phyloP scores from a whole-genome alignment of 257 asterid species.

The Striga asiatica region DNA sequence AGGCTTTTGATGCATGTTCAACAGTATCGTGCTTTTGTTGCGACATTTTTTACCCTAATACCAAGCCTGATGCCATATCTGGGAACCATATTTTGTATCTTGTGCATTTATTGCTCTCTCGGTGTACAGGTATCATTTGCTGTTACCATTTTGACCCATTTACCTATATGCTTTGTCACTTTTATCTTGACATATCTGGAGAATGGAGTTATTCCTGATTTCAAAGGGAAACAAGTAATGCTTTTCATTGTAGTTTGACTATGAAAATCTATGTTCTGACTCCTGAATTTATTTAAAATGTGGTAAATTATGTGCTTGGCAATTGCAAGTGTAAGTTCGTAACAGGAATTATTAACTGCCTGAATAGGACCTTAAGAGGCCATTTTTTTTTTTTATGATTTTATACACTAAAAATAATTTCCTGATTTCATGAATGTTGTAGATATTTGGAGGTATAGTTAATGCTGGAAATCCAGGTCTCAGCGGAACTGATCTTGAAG shows the following conservation, averaged over 20 bases:
- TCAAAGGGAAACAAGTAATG: not conserved
- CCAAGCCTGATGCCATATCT: constrained; percentile 97
- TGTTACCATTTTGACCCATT: constrained; percentile 2
- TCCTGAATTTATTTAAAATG: not conserved
- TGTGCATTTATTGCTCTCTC: constrained; percentile 88
- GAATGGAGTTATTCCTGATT: constrained; percentile 3
- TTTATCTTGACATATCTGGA: not conserved
- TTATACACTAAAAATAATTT: constrained; percentile 4
- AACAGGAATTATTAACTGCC: not conserved
- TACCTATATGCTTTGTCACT: not conserved
- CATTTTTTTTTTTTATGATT: constrained; percentile 1
- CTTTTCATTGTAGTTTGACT: not conserved
- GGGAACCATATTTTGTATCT: constrained; percentile 82
- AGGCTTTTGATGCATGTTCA: constrained; percentile 87
- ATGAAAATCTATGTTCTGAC: not conserved
- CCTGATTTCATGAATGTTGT: constrained; percentile 23
- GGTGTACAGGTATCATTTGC: constrained; percentile 72
- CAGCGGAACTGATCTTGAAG: constrained; percentile 67
- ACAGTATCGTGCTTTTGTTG: constrained; percentile 90
- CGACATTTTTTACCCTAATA: constrained; percentile 82
- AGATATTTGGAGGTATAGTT: constrained; percentile 93
- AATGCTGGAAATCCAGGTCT: constrained; percentile 72
- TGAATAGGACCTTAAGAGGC: not conserved
- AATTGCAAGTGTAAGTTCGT: not conserved
- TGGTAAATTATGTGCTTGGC: not conserved